These are phyloP conservation scores for Leccinum broughii DNA, from an alignment of 768 basidiomycete genomes.

Conservation along the genomic window DNA sequence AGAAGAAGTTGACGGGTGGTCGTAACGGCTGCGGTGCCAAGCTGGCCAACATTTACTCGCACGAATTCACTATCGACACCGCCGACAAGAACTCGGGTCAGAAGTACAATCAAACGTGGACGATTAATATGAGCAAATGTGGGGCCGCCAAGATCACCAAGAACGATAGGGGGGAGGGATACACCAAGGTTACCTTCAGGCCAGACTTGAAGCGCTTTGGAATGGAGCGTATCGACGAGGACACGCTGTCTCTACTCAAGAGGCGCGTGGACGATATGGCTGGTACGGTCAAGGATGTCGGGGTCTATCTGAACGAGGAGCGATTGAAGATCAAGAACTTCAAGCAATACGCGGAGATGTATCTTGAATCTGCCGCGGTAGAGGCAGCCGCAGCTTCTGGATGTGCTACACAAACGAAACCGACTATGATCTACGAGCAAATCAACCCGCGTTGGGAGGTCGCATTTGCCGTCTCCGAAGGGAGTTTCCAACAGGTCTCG, in stretches of 20 bases:
- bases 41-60: constrained; percentile 45
- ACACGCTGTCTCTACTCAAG: constrained; percentile 83
- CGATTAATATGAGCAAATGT: constrained; percentile 87
- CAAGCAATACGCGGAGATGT: constrained; percentile 96
- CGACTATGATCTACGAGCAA: constrained; percentile 73
- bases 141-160: constrained; percentile 93
- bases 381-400: constrained; percentile 59
- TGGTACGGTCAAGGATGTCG: constrained; percentile 90
- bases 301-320: constrained; percentile 92
- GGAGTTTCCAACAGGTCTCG: constrained; percentile 89
- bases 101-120: constrained; percentile 96
- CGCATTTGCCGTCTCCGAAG: constrained; percentile 92
- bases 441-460: constrained; percentile 89
- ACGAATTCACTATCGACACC: constrained; percentile 93
- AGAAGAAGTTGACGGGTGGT: constrained; percentile 98
- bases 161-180: constrained; percentile 87
- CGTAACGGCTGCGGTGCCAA: constrained; percentile 50
- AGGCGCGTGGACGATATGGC: constrained; percentile 98
- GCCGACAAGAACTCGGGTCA: constrained; percentile 82
- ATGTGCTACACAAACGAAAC: constrained; percentile 77
- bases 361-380: constrained; percentile 55
- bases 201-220: constrained; percentile 92
- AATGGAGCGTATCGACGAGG: constrained; percentile 88
- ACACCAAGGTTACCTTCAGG: constrained; percentile 88
- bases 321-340: constrained; percentile 91